Conservation (phyloP, 139 green algal species). For the Coelastrella sp. region DNA sequence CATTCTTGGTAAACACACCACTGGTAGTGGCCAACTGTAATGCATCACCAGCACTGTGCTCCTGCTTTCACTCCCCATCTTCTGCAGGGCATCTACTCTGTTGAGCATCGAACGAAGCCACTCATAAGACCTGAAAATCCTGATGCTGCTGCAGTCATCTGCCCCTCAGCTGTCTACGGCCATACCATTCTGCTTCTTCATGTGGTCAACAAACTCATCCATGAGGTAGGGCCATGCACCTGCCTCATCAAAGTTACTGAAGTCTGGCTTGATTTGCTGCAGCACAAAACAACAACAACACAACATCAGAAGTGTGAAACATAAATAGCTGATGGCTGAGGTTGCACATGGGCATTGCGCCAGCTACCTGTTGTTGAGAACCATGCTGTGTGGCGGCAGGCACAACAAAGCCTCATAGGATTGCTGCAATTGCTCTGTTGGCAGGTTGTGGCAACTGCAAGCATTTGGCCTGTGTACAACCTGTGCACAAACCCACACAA, state of each 20-base stretch:
- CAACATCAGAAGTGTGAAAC: neutral
- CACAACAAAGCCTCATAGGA: too few relatives aligned
- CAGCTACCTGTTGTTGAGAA: too few relatives aligned
- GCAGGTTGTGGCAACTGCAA: too few relatives aligned
- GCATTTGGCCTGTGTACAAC: neutral
- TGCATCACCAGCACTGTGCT: neutral
- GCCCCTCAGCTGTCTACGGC: conserved; percentile 17
- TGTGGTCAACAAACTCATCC: conserved; percentile 65
- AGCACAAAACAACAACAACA: neutral
- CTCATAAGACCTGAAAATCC: neutral
- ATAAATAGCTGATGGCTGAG: too few relatives aligned
- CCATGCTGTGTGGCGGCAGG: too few relatives aligned
- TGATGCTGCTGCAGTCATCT: neutral
- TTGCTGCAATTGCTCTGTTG: too few relatives aligned
- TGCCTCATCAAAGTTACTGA: conserved; percentile 87
- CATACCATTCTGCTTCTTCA: conserved; percentile 54
- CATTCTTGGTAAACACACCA: too few relatives aligned
- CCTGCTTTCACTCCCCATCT: neutral
- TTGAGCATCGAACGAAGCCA: neutral
- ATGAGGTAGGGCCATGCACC: conserved; percentile 89
- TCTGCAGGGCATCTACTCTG: neutral
- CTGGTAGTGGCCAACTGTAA: neutral
- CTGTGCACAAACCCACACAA: neutral
- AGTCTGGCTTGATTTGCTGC: conserved; percentile 77
- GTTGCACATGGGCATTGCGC: too few relatives aligned